Percentiles rank a stretch among this genome's conserved stretches.
phyloP scores from a whole-genome alignment of 306 rosid species.

The Pyrus pyrifolia region DNA sequence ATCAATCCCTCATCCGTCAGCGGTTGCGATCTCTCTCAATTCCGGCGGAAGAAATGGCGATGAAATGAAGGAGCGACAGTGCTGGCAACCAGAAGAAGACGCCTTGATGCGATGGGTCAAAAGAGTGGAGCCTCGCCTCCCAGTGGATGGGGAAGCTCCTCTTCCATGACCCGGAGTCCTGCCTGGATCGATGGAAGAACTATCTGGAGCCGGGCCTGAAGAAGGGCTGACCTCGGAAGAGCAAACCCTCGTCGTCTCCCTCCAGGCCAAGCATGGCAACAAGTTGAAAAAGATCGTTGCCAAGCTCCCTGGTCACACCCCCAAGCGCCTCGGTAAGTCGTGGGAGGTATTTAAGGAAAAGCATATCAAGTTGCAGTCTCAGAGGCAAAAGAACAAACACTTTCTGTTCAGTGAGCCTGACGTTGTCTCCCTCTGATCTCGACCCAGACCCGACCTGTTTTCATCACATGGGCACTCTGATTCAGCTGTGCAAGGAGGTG shows the following conservation, averaged over 20 bases:
- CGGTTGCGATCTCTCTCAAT: neutral
- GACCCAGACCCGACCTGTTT: too few species aligned
- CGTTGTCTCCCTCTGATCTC: neutral
- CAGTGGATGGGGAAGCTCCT: neutral
- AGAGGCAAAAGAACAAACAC: neutral
- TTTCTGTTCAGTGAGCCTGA: neutral
- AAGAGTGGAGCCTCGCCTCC: neutral
- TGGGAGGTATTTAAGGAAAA: neutral
- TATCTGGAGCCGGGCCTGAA: neutral
- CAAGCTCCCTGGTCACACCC: neutral
- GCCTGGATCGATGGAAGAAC: neutral
- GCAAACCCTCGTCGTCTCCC: neutral
- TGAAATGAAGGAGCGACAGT: too few species aligned
- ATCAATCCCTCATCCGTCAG: neutral
- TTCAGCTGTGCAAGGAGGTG: neutral
- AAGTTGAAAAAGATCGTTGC: neutral
- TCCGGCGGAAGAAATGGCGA: neutral
- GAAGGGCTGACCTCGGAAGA: neutral
- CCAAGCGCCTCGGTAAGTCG: neutral
- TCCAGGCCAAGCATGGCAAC: neutral
- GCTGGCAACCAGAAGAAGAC: neutral
- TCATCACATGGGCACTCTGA: neutral
- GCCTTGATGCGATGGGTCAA: neutral
- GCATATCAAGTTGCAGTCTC: neutral
- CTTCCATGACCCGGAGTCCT: neutral